Conservation (phyloP, 352 stramenopile genomes). For the Globisporangium echinulatum region DNA sequence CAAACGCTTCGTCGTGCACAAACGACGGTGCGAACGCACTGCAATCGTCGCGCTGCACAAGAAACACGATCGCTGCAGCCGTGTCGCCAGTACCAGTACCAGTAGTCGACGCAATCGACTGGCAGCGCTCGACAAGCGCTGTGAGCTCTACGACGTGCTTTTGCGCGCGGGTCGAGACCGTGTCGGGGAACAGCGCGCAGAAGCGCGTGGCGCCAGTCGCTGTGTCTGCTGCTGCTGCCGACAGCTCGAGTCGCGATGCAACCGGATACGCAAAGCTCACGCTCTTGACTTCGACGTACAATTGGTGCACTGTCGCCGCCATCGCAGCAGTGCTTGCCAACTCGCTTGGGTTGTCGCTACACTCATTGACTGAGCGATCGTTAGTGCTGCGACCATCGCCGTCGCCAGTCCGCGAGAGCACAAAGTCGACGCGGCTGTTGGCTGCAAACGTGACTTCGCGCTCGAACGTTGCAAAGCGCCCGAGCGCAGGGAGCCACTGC, state of each 20-base stretch:
- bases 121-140: slow-evolving; percentile 32
- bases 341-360: not conserved
- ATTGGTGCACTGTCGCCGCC: slow-evolving; percentile 22
- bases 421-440: slow-evolving; percentile 81
- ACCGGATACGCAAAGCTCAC: slow-evolving; percentile 47
- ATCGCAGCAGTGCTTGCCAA: not conserved
- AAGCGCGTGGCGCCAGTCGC: not conserved
- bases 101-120: slow-evolving; percentile 1
- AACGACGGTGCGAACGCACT: slow-evolving; percentile 57
- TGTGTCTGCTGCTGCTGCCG: slow-evolving; percentile 5
- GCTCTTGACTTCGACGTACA: slow-evolving; percentile 85
- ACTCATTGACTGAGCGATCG: too few species aligned
- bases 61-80: slow-evolving; percentile 59
- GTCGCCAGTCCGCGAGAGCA: slow-evolving; percentile 34
- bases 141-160: slow-evolving; percentile 77
- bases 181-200: slow-evolving; percentile 73
- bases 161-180: slow-evolving; percentile 58
- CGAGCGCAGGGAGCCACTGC: slow-evolving; percentile 65
- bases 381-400: slow-evolving; percentile 17
- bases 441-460: slow-evolving; percentile 77
- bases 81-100: slow-evolving; percentile 1
- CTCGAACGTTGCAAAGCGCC: slow-evolving; percentile 40
- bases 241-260: not conserved
- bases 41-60: slow-evolving; percentile 79
- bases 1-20: slow-evolving; percentile 60